Conservation (phyloP, 2,329 filamentous ascomycete genomes). For the Pseudocercospora fijiensis region DNA sequence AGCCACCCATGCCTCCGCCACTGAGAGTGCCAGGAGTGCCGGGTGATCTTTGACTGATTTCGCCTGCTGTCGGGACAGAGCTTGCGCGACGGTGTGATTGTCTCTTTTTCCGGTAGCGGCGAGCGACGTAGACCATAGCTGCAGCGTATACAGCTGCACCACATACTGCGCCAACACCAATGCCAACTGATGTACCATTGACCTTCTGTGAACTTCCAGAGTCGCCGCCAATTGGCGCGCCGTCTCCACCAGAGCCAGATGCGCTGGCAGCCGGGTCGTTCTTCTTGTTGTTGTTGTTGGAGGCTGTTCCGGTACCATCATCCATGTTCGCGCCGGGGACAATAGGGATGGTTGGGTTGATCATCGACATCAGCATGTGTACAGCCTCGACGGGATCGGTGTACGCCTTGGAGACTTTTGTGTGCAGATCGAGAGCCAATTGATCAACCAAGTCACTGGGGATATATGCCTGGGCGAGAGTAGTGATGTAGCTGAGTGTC, state of each 20-base stretch:
- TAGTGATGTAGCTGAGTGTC: slow-evolving; percentile 75
- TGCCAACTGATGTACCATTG: slow-evolving; percentile 63
- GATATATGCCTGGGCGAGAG: slow-evolving; percentile 60
- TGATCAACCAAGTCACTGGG: slow-evolving; percentile 50
- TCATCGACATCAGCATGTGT: slow-evolving; percentile 70
- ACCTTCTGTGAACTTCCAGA: slow-evolving; percentile 56
- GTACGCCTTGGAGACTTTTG: slow-evolving; percentile 73
- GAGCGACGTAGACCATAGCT: slow-evolving; percentile 90
- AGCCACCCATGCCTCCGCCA: slow-evolving; percentile 44
- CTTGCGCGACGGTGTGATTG: slow-evolving; percentile 67
- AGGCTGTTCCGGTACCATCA: slow-evolving; percentile 42
- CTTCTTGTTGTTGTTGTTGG: slow-evolving; percentile 45
- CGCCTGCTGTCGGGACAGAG: slow-evolving; percentile 67
- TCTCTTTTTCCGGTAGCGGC: slow-evolving; percentile 82
- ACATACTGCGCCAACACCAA: slow-evolving; percentile 73
- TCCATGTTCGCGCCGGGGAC: slow-evolving; percentile 50
- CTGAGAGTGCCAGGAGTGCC: slow-evolving; percentile 23
- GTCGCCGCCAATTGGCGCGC: slow-evolving; percentile 52
- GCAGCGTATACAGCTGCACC: slow-evolving; percentile 85
- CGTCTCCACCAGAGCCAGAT: slow-evolving; percentile 42
- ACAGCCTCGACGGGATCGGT: slow-evolving; percentile 65
- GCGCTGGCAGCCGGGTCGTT: slow-evolving; percentile 41
- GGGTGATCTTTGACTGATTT: slow-evolving; percentile 42
- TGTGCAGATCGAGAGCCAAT: slow-evolving; percentile 67
- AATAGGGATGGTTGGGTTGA: slow-evolving; percentile 80